Percentiles rank a stretch among this genome's conserved stretches.
These are phyloP conservation scores for Trichoderma endophyticum DNA, from an alignment of 2,329 filamentous ascomycete species.

Conservation along the genomic window DNA sequence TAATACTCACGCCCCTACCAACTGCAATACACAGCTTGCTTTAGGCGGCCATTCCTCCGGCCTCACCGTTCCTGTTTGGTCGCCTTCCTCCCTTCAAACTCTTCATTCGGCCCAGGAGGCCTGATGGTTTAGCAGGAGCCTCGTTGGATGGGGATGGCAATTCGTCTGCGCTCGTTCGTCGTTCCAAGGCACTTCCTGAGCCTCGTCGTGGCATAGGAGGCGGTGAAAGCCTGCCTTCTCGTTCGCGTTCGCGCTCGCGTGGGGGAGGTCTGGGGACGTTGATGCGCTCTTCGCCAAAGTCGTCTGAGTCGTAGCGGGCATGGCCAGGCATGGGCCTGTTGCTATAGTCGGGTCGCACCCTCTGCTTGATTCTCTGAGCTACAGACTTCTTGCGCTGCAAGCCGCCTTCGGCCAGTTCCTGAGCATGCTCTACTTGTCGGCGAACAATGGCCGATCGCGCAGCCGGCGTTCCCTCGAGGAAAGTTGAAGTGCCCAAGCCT, in stretches of 20 bases:
- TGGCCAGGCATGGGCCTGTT: slow-evolving; percentile 40
- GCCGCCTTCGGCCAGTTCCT: slow-evolving; percentile 55
- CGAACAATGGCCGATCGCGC: slow-evolving; percentile 75
- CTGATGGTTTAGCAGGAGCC: slow-evolving; percentile 47
- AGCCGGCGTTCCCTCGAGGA: slow-evolving; percentile 89
- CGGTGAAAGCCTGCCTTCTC: slow-evolving; percentile 40
- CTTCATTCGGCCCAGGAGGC: slow-evolving; percentile 76
- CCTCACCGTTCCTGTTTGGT: slow-evolving; percentile 31
- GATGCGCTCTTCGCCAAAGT: slow-evolving; percentile 63
- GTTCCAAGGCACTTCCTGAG: slow-evolving; percentile 52
- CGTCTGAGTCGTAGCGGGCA: slow-evolving; percentile 30
- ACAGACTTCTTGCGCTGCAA: slow-evolving; percentile 91
- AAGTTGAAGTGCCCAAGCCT: slow-evolving; percentile 90
- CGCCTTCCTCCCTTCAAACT: slow-evolving; percentile 69
- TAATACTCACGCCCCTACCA: slow-evolving; percentile 2
- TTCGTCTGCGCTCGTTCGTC: slow-evolving; percentile 61
- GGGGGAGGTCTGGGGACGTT: slow-evolving; percentile 24
- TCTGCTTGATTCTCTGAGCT: slow-evolving; percentile 84
- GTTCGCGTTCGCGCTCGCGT: slow-evolving; percentile 35
- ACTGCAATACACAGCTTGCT: not conserved
- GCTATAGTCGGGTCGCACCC: slow-evolving; percentile 59
- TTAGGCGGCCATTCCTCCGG: slow-evolving; percentile 25
- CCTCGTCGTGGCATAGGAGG: slow-evolving; percentile 43
- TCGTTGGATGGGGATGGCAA: slow-evolving; percentile 39
- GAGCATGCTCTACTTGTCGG: slow-evolving; percentile 65